A percentile compares a stretch with the other conserved stretches of the same genome.
Evolutionary conservation across 2,329 filamentous ascomycete genomes (phyloP).

Genomic region (Emericellopsis cladophorae): DNA sequence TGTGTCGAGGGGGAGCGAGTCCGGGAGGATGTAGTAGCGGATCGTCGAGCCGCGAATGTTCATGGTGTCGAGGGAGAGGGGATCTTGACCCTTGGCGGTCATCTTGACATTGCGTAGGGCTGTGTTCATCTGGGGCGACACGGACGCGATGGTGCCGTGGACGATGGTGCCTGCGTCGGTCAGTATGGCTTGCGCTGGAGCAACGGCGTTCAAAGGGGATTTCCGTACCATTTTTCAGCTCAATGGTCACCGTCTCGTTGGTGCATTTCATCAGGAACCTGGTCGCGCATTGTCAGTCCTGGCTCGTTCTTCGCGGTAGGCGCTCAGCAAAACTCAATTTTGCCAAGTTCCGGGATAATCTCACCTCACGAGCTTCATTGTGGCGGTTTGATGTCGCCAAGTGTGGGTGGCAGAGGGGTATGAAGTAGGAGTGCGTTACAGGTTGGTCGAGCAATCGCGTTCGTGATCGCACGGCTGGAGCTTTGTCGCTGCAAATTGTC

Average conservation of each 20-base stretch:
- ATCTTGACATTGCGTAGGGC: conserved; percentile 93
- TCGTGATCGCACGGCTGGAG: not conserved
- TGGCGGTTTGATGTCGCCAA: conserved; percentile 22
- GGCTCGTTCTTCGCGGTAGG: conserved; percentile 6
- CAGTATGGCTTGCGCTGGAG: not conserved
- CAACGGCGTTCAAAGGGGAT: not conserved
- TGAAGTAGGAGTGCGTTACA: not conserved
- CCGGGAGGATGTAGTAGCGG: conserved; percentile 91
- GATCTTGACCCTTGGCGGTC: conserved; percentile 79
- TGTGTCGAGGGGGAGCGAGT: conserved; percentile 89
- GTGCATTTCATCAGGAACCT: conserved; percentile 99
- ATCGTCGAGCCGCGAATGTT: conserved; percentile 94
- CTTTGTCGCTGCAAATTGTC: conserved; percentile 2
- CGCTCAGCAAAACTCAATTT: too few species aligned
- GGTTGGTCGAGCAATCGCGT: not conserved
- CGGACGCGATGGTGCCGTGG: conserved; percentile 91
- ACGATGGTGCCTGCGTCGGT: conserved; percentile 69
- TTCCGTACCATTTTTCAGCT: conserved; percentile 83
- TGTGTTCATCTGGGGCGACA: conserved; percentile 98
- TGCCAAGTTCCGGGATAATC: conserved; percentile 11
- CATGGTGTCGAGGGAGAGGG: conserved; percentile 84
- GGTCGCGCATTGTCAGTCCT: conserved; percentile 7
- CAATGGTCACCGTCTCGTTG: conserved; percentile 97
- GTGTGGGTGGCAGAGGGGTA: not conserved
- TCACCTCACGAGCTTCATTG: conserved; percentile 96